Percentiles rank a stretch among this genome's conserved stretches.
Conservation (phyloP, 2,329 filamentous ascomycete species). For the Phialophora expanda region DNA sequence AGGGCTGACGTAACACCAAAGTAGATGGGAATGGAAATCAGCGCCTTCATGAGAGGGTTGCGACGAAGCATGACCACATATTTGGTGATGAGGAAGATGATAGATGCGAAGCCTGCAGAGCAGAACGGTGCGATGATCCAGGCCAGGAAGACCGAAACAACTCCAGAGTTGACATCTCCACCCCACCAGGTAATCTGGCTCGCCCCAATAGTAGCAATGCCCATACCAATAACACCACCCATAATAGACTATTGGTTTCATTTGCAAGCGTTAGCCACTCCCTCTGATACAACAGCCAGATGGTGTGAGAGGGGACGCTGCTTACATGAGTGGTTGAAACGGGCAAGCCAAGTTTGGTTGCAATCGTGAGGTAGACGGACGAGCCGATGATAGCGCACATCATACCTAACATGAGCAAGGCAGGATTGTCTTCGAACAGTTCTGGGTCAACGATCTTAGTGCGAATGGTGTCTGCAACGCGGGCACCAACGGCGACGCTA, state of each 20-base stretch:
- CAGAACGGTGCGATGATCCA: slow-evolving; percentile 72
- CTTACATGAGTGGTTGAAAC: slow-evolving; percentile 63
- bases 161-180: slow-evolving; percentile 65
- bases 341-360: slow-evolving; percentile 72
- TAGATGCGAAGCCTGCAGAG: slow-evolving; percentile 66
- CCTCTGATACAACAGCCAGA: too few relatives aligned
- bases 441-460: slow-evolving; percentile 70
- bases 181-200: slow-evolving; percentile 69
- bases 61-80: slow-evolving; percentile 70
- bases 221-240: slow-evolving; percentile 70
- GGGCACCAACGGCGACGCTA: slow-evolving; percentile 64
- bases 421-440: slow-evolving; percentile 64
- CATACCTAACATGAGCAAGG: slow-evolving; percentile 71
- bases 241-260: slow-evolving; percentile 58
- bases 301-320: too few relatives aligned
- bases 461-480: slow-evolving; percentile 77
- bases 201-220: slow-evolving; percentile 68
- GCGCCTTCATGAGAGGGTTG: slow-evolving; percentile 56
- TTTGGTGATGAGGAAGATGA: slow-evolving; percentile 76
- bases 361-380: slow-evolving; percentile 78
- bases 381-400: slow-evolving; percentile 67
- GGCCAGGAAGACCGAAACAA: slow-evolving; percentile 72
- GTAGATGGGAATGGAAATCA: slow-evolving; percentile 30
- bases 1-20: slow-evolving; percentile 28
- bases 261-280: too few relatives aligned